Percentiles rank a stretch among this genome's conserved stretches.
These are phyloP conservation scores for Alternaria infectoria DNA, from an alignment of 2,329 filamentous ascomycete species.

Conservation along the genomic window DNA sequence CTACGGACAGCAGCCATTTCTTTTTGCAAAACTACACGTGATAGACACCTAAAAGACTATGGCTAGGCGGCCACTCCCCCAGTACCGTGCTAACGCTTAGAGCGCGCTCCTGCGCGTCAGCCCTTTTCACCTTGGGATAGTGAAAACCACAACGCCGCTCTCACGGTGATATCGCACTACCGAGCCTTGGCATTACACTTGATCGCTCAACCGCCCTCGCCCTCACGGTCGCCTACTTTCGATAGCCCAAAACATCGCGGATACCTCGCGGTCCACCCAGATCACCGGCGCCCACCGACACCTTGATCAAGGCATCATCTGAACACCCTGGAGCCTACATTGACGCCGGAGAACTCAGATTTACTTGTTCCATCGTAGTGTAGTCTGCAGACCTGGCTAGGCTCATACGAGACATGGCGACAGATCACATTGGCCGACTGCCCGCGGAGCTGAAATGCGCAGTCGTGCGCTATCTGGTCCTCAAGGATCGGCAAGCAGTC, in stretches of 20 bases:
- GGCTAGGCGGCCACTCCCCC: neutral
- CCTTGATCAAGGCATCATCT: neutral
- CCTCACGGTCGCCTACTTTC: neutral
- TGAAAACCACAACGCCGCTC: neutral
- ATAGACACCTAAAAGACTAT: neutral
- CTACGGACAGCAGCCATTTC: neutral
- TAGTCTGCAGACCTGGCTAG: neutral
- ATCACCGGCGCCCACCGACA: neutral
- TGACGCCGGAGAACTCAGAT: accelerated
- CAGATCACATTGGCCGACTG: neutral
- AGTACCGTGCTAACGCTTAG: neutral
- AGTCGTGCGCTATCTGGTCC: neutral
- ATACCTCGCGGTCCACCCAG: neutral
- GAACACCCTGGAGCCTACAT: neutral
- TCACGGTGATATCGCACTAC: neutral
- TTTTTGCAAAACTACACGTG: neutral
- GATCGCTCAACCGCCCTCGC: neutral
- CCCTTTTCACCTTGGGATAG: neutral
- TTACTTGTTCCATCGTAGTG: accelerated
- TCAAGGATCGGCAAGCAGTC: accelerated
- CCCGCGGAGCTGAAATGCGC: neutral
- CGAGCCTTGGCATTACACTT: neutral
- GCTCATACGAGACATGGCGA: neutral
- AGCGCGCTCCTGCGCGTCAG: neutral
- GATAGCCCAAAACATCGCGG: neutral